Base-by-base conservation (phyloP, 192 early-diverging fungal species). In the Rhizoclosmatium globosum region DNA sequence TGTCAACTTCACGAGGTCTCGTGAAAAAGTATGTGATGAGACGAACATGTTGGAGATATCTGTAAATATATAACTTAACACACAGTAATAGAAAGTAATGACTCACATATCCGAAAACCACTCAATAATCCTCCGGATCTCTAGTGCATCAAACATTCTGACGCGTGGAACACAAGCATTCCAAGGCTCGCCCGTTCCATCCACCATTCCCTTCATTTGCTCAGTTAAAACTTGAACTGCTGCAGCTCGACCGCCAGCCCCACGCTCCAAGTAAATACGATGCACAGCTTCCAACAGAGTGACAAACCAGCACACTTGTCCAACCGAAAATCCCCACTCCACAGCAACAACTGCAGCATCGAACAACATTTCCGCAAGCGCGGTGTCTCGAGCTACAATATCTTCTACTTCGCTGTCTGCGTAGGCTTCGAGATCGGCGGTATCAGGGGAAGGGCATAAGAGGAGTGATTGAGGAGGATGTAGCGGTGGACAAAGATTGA, bases 21-120 rank as follows among this genome's bases (percentile, higher is more conserved):
- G 50, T 53, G 44, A 67, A 77, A 21, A 66, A 64, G 65, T 77
- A 23, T 1, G 19, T 41, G 19, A 68, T 23, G 39, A 77, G 13
- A 3, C 48, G 41, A 2, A 56, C 15, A 64, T 77, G 75, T 17
- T 41, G 38, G 39, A 77, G 15, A 43, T 68, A 77, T 15, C 75
- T 77, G 47, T 31, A 41, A 1, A 19, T 65, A 23, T 65, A 23
- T 17, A 3, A 31, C 31, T 31, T 31, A 31, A 31, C 31, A 31
- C 31, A 31, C 31, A 31, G 31, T 31, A 31, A 31, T 31, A 0
- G 31, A 31, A 31, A 31, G 0, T 31, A 31, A 31, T 31, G 31
- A 31, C 31, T 31, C 31, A 31, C 31, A 31, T 31, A 31, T 31
- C 31, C 31, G 31, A 31, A 31, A 31, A 0, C 31, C 31, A 31